A percentile compares a stretch with the other conserved stretches of the same genome.
Conservation (phyloP, 192 early-diverging fungal species). For the Thoreauomyces humboldtii region DNA sequence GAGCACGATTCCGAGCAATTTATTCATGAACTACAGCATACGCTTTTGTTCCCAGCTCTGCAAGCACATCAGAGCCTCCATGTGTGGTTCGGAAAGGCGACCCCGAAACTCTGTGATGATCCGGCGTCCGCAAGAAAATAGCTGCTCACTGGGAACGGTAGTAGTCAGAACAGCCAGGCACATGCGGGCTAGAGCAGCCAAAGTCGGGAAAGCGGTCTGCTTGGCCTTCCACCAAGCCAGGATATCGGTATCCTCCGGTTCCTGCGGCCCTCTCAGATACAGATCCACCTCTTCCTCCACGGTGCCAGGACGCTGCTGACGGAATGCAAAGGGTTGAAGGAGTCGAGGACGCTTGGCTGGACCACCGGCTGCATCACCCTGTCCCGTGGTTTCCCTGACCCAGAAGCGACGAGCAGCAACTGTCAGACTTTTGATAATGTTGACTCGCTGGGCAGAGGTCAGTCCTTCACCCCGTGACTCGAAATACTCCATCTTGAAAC, state of each 20-base stretch:
- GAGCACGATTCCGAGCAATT: too few relatives aligned
- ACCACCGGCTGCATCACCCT: background rate
- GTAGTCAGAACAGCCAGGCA: background rate
- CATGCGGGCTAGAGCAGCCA: background rate
- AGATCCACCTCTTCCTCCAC: background rate
- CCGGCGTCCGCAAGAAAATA: background rate
- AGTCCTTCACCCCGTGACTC: background rate
- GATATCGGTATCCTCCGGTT: background rate
- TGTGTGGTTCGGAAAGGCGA: background rate
- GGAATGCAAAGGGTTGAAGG: too few relatives aligned
- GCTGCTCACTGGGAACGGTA: background rate
- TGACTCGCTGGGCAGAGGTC: background rate
- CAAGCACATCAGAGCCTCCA: background rate
- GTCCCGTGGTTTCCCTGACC: too few relatives aligned
- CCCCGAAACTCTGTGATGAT: background rate
- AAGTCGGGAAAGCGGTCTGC: background rate
- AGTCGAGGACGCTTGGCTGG: background rate
- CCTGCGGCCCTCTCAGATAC: background rate
- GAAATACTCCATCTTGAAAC: background rate
- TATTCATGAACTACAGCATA: background rate
- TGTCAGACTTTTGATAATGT: background rate
- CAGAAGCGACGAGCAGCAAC: background rate
- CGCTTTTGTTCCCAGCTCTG: background rate
- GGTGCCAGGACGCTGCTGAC: too few relatives aligned
- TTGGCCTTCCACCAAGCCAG: background rate